Evolutionary conservation across 148 eudicot genomes (phyloP).

Genomic region (Amaranthus palmeri): DNA sequence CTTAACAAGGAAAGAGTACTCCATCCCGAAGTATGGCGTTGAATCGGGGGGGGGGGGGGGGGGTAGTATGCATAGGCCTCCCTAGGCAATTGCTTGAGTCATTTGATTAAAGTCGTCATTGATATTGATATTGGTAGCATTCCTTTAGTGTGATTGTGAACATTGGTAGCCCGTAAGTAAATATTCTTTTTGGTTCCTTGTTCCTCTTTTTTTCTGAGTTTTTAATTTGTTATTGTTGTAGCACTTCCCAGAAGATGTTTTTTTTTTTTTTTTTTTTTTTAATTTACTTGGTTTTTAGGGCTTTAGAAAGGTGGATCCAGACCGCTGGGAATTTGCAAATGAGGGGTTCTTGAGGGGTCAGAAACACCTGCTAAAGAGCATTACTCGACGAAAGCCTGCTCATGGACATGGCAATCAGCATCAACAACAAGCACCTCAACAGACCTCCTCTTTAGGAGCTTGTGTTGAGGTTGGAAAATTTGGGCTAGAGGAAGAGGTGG

Average conservation of each 20-base stretch:
- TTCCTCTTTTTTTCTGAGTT: slow-evolving; percentile 11
- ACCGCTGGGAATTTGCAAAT: slow-evolving; percentile 79
- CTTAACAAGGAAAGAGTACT: no score
- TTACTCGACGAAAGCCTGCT: slow-evolving; percentile 47
- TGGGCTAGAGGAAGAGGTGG: slow-evolving; percentile 69
- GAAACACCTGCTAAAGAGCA: slow-evolving; percentile 53
- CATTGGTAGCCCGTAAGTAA: no score
- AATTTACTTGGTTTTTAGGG: slow-evolving; percentile 39
- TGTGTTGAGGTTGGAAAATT: slow-evolving; percentile 72
- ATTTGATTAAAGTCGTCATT: no score
- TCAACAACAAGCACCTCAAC: slow-evolving; percentile 36
- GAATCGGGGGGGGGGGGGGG: no score
- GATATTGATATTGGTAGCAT: no score
- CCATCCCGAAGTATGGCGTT: no score
- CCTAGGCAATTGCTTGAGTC: no score
- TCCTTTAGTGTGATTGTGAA: no score
- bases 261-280: slow-evolving; percentile 1
- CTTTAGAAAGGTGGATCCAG: slow-evolving; percentile 77
- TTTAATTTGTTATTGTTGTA: background rate
- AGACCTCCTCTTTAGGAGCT: slow-evolving; percentile 48
- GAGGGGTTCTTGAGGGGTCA: slow-evolving; percentile 73
- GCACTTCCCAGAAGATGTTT: background rate
- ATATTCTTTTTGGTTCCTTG: background rate
- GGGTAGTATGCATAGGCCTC: no score
- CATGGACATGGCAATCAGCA: slow-evolving; percentile 39